Conservation (phyloP, 2,329 filamentous ascomycete species). For the Pseudogymnoascus sp. region DNA sequence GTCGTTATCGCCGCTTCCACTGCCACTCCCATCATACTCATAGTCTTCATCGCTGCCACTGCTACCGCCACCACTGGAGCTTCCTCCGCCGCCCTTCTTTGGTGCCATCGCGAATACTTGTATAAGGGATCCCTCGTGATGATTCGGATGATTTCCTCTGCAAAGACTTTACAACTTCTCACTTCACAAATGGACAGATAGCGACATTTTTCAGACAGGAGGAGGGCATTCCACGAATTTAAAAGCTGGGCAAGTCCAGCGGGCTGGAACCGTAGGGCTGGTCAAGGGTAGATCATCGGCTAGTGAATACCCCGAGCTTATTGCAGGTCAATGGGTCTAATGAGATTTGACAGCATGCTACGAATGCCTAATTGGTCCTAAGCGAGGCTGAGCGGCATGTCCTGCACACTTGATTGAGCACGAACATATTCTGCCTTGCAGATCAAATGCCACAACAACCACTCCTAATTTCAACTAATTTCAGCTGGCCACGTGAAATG, state of each 20-base stretch:
- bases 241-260: background rate
- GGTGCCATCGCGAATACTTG: background rate
- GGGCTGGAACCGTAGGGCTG: background rate
- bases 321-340: background rate
- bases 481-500: background rate
- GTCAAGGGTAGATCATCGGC: background rate
- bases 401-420: background rate
- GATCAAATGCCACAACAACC: background rate
- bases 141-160: background rate
- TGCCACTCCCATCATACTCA: background rate
- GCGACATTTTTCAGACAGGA: background rate
- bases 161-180: background rate
- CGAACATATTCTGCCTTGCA: background rate
- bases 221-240: background rate
- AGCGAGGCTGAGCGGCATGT: background rate
- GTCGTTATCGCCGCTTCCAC: background rate
- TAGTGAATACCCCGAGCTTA: conserved; percentile 6
- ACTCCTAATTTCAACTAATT: background rate
- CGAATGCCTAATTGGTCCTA: background rate
- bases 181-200: background rate
- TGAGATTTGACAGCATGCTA: background rate
- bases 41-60: background rate
- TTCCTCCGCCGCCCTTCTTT: background rate
- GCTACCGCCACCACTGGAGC: background rate
- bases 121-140: background rate